A percentile compares a stretch with the other conserved stretches of the same genome.
Evolutionary conservation across 768 basidiomycete species (phyloP).

Genomic region (Chalciporus sphaerocephalus): DNA sequence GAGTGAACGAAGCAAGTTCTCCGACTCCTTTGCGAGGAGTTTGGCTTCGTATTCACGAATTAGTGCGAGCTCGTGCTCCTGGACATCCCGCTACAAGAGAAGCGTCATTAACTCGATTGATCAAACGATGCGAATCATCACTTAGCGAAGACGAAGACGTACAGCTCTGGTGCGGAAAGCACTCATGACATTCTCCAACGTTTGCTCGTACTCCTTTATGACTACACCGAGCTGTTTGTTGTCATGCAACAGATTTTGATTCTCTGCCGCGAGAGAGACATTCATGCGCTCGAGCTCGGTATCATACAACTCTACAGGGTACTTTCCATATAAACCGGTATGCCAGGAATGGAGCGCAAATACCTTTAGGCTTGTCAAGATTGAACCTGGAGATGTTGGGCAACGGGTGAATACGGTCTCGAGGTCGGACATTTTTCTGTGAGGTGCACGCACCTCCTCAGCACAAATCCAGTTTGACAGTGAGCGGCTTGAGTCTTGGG

Average conservation of each 20-base stretch:
- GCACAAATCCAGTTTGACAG: slow-evolving; percentile 86
- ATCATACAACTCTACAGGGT: slow-evolving; percentile 74
- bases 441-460: slow-evolving; percentile 57
- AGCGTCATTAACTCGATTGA: neutral
- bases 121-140: neutral
- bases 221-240: slow-evolving; percentile 91
- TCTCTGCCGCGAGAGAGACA: slow-evolving; percentile 70
- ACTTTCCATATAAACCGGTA: slow-evolving; percentile 1
- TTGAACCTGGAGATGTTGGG: slow-evolving; percentile 56
- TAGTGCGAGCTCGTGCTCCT: slow-evolving; percentile 85
- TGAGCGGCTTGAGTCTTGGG: slow-evolving; percentile 80
- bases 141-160: slow-evolving; percentile 33
- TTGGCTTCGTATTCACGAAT: slow-evolving; percentile 89
- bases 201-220: slow-evolving; percentile 96
- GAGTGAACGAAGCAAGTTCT: slow-evolving; percentile 55
- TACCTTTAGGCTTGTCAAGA: slow-evolving; percentile 81
- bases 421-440: neutral
- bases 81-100: slow-evolving; percentile 72
- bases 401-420: neutral
- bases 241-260: slow-evolving; percentile 81
- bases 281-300: slow-evolving; percentile 90
- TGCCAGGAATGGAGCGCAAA: neutral
- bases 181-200: slow-evolving; percentile 92
- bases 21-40: slow-evolving; percentile 71
- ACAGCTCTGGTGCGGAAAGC: slow-evolving; percentile 87